A percentile compares a stretch with the other conserved stretches of the same genome.
Conservation (phyloP, 2,329 filamentous ascomycete species). For the Alternaria ethzedia region DNA sequence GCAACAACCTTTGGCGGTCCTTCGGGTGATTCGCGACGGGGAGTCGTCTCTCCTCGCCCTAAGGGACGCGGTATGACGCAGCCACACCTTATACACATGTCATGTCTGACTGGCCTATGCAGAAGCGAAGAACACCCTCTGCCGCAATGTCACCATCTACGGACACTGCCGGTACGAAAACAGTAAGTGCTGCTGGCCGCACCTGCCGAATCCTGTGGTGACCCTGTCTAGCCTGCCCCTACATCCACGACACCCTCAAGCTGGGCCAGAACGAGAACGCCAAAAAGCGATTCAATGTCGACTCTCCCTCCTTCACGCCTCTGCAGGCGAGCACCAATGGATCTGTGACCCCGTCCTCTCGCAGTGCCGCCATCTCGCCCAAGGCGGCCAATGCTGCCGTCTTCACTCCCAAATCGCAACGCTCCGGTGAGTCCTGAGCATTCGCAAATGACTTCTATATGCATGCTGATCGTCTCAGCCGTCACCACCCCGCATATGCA, state of each 20-base stretch:
- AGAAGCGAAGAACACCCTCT: conserved; percentile 85
- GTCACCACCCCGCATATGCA: conserved; percentile 53
- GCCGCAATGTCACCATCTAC: conserved; percentile 91
- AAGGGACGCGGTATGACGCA: conserved; percentile 51
- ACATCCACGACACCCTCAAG: conserved; percentile 83
- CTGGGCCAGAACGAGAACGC: conserved; percentile 59
- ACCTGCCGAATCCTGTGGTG: conserved; percentile 17
- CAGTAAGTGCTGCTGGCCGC: conserved; percentile 54
- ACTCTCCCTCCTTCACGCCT: conserved; percentile 94
- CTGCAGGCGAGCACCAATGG: conserved; percentile 58
- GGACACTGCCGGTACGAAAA: conserved; percentile 92
- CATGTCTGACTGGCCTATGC: conserved; percentile 30
- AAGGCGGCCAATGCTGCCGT: conserved; percentile 88
- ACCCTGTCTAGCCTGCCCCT: conserved; percentile 66
- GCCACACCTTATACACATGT: conserved; percentile 3
- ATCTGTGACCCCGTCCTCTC: conserved; percentile 56
- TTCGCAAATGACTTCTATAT: background rate
- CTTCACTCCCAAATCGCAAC: conserved; percentile 73
- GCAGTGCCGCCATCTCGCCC: conserved; percentile 81
- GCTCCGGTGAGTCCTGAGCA: conserved; percentile 45
- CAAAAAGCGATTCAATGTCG: conserved; percentile 88
- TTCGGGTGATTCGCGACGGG: conserved; percentile 50
- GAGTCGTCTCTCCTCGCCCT: conserved; percentile 51
- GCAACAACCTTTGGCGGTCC: conserved; percentile 45
- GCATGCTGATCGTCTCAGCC: conserved; percentile 37